Percentiles rank a stretch among this genome's conserved stretches.
These are phyloP conservation scores for Syzygium jambos DNA, from an alignment of 345 rosid genomes.

Conservation along the genomic window DNA sequence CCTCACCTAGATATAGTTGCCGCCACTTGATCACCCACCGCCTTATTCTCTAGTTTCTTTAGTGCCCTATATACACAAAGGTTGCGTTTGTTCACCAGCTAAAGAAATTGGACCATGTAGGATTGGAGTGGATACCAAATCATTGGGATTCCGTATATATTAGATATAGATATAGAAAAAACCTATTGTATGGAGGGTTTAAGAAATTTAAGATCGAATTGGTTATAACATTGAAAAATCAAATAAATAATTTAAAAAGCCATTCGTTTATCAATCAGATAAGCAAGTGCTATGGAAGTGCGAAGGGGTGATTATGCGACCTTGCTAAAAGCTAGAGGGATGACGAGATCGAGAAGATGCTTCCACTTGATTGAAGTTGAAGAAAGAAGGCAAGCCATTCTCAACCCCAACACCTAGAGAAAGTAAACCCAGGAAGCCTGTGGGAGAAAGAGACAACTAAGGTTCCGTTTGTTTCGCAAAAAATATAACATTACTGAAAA, in stretches of 20 bases:
- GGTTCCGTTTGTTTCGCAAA: too few relatives aligned
- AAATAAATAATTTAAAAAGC: background rate
- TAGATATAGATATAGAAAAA: background rate
- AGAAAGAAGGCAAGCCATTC: background rate
- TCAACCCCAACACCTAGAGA: background rate
- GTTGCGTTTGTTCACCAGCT: background rate
- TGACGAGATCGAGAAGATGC: background rate
- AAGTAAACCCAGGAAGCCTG: background rate
- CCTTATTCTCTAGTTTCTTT: background rate
- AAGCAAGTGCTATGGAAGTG: background rate
- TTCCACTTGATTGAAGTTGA: background rate
- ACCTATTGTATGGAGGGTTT: background rate
- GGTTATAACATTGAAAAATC: background rate
- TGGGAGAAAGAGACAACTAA: too few relatives aligned
- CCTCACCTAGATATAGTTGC: background rate
- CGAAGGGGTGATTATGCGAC: background rate
- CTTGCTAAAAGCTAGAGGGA: background rate
- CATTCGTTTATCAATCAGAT: background rate
- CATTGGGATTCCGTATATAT: background rate
- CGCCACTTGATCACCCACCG: background rate
- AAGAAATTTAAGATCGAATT: background rate
- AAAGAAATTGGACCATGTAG: background rate
- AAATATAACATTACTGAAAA: too few relatives aligned
- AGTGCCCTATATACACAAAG: background rate
- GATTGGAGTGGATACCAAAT: background rate